Evolutionary conservation across 164 flowering plant genomes (phyloP).

Genomic region (Macadamia integrifolia): DNA sequence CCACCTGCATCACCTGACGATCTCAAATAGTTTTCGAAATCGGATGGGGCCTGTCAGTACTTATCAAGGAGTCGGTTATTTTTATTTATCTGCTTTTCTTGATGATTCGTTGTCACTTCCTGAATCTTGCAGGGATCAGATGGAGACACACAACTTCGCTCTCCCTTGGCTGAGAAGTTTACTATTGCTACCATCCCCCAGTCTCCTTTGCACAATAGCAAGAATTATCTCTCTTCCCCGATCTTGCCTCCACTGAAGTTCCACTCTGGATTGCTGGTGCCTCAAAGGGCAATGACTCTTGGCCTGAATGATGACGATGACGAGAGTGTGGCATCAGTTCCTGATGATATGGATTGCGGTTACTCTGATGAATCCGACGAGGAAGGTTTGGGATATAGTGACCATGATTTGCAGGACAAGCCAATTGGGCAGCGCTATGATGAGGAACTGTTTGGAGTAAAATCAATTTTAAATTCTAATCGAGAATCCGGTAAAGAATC

Average conservation of each 20-base stretch:
- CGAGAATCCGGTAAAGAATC: neutral
- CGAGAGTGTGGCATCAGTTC: constrained; percentile 58
- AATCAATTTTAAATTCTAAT: constrained; percentile 7
- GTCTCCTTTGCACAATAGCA: constrained; percentile 33
- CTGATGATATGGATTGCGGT: constrained; percentile 29
- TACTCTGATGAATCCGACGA: constrained; percentile 40
- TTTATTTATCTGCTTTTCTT: neutral
- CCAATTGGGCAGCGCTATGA: constrained; percentile 13
- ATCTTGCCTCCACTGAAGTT: constrained; percentile 64
- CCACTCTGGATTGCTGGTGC: constrained; percentile 44
- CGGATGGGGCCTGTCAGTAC: neutral
- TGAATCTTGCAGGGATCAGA: constrained; percentile 42
- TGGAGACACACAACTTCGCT: constrained; percentile 25
- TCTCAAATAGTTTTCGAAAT: neutral
- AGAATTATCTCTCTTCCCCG: constrained; percentile 27
- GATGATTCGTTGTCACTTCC: neutral
- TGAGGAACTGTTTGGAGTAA: constrained; percentile 26
- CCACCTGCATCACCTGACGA: neutral
- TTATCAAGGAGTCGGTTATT: neutral
- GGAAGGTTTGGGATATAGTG: constrained; percentile 24
- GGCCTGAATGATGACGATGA: constrained; percentile 23
- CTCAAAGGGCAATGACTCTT: constrained; percentile 26
- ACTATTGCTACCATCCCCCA: constrained; percentile 23
- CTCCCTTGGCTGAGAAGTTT: constrained; percentile 42
- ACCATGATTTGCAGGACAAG: constrained; percentile 24